Evolutionary conservation across 2,329 filamentous ascomycete species (phyloP), one percentile per base, ranked within the genome.

Genomic region (Pestalotiopsis sp.): DNA sequence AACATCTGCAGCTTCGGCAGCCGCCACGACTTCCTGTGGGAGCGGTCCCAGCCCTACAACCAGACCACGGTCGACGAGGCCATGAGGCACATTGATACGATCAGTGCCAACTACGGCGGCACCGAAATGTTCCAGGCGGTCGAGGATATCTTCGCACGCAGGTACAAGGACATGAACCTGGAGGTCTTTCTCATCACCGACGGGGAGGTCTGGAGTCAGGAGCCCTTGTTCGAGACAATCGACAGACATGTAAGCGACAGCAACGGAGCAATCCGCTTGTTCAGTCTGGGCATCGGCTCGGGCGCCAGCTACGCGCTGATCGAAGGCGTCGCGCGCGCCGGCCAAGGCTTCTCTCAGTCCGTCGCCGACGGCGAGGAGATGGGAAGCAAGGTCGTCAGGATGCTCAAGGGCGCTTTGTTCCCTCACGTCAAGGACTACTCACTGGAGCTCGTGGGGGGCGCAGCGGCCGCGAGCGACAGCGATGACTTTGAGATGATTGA

Each of bases 1-100:
- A 92, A 93, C 75, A 90, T 93, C 66, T 91, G 88, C 75, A 91
- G 89, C 4, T 93, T 93, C 66, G 91, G 91, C 13, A 82, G 77
- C 1, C 49, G 6, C 0, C 79, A 83, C 69, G 70, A 73, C 1
- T 86, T 87, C 65, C 77, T 89, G 6, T 90, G 83, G 81, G 63
- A 77, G 0, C 80, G 81, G 36, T 88, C 86, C 2, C 77, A 79
- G 62, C 77, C 77, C 0, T 89, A 88, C 68, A 80, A 79, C 67
- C 79, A 83, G 27, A 77, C 81, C 0, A 83, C 77, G 0, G 75
- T 89, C 0, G 73, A 82, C 0, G 66, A 80, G 64, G 87, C 87
- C 1, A 77, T 80, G 3, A 57, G 69, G 0, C 78, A 88, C 68
- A 79, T 86, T 7, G 72, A 80, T 2, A 73, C 49, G 0, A 86